Percentiles rank a stretch among this genome's conserved stretches.
Evolutionary conservation across 208 protist species (phyloP).

Genomic region (Acanthamoeba lenticulata): DNA sequence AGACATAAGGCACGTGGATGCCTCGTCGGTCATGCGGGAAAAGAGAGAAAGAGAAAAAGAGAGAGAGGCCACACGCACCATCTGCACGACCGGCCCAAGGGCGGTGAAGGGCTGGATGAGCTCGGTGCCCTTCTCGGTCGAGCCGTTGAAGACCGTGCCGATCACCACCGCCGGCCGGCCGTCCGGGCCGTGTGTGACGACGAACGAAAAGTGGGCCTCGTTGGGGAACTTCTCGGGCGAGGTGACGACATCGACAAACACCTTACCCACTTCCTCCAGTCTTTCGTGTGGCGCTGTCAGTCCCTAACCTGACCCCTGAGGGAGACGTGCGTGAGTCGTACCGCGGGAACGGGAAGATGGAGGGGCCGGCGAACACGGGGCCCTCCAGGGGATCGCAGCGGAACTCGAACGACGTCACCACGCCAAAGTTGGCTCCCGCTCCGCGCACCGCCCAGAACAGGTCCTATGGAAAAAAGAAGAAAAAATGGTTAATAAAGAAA

Average conservation of each 20-base stretch:
- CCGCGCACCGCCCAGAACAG: slow-evolving; percentile 77
- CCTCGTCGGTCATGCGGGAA: no score
- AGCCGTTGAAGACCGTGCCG: neutral
- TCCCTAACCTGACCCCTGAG: no score
- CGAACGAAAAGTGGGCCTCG: neutral
- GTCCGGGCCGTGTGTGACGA: neutral
- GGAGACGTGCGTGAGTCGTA: neutral
- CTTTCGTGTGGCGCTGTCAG: no score
- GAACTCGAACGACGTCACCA: slow-evolving; percentile 63
- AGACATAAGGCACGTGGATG: no score
- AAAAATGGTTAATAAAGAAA: neutral
- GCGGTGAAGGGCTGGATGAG: slow-evolving; percentile 9
- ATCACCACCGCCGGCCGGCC: neutral
- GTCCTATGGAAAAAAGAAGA: neutral
- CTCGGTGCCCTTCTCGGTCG: neutral
- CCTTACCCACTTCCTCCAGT: neutral
- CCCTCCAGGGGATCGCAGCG: neutral
- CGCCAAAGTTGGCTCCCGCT: slow-evolving; percentile 72
- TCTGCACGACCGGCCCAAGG: neutral
- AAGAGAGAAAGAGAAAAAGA: neutral
- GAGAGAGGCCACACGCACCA: neutral
- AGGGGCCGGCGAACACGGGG: neutral
- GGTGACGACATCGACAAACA: neutral
- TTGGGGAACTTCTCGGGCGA: neutral
- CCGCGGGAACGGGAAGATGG: neutral